phyloP scores from a whole-genome alignment of 352 stramenopile species.

The Globisporangium recalcitrans region DNA sequence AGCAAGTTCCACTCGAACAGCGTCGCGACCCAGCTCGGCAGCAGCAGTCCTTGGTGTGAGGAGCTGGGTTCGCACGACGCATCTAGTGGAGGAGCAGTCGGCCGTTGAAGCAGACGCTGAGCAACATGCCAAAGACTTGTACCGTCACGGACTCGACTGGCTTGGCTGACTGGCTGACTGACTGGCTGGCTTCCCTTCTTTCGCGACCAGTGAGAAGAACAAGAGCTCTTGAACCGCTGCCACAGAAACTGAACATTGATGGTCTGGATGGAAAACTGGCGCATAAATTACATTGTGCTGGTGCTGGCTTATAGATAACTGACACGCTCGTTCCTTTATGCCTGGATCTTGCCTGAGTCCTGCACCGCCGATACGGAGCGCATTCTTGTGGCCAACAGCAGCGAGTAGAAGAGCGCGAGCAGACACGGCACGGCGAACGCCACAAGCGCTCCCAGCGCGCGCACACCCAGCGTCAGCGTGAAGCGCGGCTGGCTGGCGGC shows the following conservation, averaged over 20 bases:
- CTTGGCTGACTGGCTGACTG: no score
- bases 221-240: neutral
- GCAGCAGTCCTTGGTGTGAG: no score
- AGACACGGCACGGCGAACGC: slow-evolving; percentile 8
- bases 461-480: slow-evolving; percentile 13
- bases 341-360: neutral
- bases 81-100: no score
- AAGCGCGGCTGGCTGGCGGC: slow-evolving; percentile 1
- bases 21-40: slow-evolving; percentile 5
- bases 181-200: neutral
- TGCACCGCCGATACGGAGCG: neutral
- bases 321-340: neutral
- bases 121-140: no score
- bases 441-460: slow-evolving; percentile 7
- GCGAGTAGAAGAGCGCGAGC: slow-evolving; percentile 9
- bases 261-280: no score
- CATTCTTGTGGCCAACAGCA: neutral
- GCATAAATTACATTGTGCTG: no score
- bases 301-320: neutral
- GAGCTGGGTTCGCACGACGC: no score
- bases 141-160: no score
- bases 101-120: no score
- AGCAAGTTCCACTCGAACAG: slow-evolving; percentile 13
- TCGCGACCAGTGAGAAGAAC: neutral
- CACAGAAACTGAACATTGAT: neutral